phyloP scores from a whole-genome alignment of 139 green algal genomes.

The Parachlorella kessleri region DNA sequence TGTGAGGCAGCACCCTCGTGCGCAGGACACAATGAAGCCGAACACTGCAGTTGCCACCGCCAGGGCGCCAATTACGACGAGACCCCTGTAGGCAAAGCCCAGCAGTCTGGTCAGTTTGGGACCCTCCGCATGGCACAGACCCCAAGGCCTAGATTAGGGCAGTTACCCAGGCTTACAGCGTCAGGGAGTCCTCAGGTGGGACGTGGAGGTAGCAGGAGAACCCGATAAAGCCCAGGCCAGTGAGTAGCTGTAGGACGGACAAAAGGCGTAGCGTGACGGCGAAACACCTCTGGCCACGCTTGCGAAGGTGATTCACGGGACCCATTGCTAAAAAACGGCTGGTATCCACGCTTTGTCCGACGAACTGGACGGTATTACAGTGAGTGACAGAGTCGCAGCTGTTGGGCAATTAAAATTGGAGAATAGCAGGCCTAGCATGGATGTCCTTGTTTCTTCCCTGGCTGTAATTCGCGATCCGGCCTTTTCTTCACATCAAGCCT shows the following conservation, averaged over 20 bases:
- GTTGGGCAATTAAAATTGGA: no score
- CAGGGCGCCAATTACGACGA: slow-evolving; percentile 33
- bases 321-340: no score
- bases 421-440: no score
- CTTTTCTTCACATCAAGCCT: no score
- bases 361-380: no score
- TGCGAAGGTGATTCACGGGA: no score
- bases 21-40: slow-evolving; percentile 18
- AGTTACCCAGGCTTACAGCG: slow-evolving; percentile 2
- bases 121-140: not conserved
- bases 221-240: slow-evolving; percentile 17
- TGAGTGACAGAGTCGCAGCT: no score
- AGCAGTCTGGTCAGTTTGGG: not conserved
- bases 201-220: slow-evolving; percentile 17
- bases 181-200: slow-evolving; percentile 25
- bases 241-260: slow-evolving; percentile 12
- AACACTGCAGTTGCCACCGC: slow-evolving; percentile 20
- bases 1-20: slow-evolving; percentile 32
- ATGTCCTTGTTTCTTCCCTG: no score
- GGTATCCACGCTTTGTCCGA: no score
- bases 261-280: slow-evolving; percentile 13
- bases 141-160: not conserved
- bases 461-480: no score
- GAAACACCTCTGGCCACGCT: not conserved
- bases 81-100: slow-evolving; percentile 6